A percentile compares a stretch with the other conserved stretches of the same genome.
phyloP scores from a whole-genome alignment of 176 grass and related monocot genomes.

The Cenchrus purpureus region DNA sequence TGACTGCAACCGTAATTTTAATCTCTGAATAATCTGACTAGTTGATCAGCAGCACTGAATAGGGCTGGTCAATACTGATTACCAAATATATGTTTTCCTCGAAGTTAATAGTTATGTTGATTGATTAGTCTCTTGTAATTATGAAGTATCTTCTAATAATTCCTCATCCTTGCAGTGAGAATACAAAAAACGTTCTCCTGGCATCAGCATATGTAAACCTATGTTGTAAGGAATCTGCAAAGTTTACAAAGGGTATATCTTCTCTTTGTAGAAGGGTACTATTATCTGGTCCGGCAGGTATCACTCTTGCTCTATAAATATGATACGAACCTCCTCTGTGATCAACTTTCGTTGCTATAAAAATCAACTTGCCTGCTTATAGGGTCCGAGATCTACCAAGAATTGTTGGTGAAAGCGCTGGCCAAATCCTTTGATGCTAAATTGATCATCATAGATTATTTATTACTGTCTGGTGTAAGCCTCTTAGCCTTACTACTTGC shows the following conservation, averaged over 20 bases:
- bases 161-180: slow-evolving; percentile 73
- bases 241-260: slow-evolving; percentile 83
- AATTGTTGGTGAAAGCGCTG: slow-evolving; percentile 83
- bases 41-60: neutral
- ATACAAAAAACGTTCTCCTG: slow-evolving; percentile 75
- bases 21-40: neutral
- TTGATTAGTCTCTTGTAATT: slow-evolving; percentile 20
- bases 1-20: neutral
- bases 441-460: slow-evolving; percentile 79
- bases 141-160: slow-evolving; percentile 42
- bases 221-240: slow-evolving; percentile 71
- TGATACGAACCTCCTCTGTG: slow-evolving; percentile 17
- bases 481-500: slow-evolving; percentile 29
- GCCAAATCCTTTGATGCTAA: slow-evolving; percentile 84
- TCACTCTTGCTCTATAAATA: slow-evolving; percentile 11
- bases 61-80: slow-evolving; percentile 5
- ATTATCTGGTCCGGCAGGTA: slow-evolving; percentile 94
- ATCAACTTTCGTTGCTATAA: neutral
- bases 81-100: neutral
- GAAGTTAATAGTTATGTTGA: slow-evolving; percentile 23
- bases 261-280: slow-evolving; percentile 85
- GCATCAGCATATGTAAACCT: slow-evolving; percentile 89
- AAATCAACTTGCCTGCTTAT: slow-evolving; percentile 34
- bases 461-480: slow-evolving; percentile 72
- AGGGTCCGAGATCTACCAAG: slow-evolving; percentile 98